phyloP scores from a whole-genome alignment of 371 early-diverging fungal genomes.

The Mucor racemosus region DNA sequence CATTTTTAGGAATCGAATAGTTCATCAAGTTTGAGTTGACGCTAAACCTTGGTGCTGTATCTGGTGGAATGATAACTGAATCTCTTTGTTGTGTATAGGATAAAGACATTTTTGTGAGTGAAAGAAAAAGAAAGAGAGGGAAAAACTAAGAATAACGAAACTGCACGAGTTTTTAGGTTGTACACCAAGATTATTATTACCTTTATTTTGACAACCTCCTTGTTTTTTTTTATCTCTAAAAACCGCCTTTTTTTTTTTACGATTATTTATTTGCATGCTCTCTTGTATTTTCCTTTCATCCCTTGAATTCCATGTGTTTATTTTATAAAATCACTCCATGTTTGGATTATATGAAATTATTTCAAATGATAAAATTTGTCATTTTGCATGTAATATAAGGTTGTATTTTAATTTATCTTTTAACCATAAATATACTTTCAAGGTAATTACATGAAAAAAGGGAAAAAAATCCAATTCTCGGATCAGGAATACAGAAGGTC shows the following conservation, averaged over 20 bases:
- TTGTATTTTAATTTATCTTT: constrained; percentile 2
- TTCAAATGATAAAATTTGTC: not conserved
- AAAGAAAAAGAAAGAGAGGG: constrained; percentile 6
- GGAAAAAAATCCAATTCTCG: not conserved
- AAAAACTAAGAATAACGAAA: constrained; percentile 8
- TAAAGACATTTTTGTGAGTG: constrained; percentile 5
- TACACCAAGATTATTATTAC: constrained; percentile 13
- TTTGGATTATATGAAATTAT: not conserved
- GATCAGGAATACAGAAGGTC: not conserved
- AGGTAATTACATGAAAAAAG: not conserved
- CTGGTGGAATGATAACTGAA: constrained; percentile 12
- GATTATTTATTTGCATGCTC: not conserved
- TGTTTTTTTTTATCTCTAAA: constrained; percentile 4
- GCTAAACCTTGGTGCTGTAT: constrained; percentile 40
- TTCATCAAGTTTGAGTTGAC: constrained; percentile 59
- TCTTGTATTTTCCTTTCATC: not conserved
- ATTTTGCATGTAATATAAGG: not conserved
- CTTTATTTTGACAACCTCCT: constrained; percentile 17
- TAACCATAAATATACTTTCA: not conserved
- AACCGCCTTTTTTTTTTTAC: not conserved
- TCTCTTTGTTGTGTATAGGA: constrained; percentile 13
- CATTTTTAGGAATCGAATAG: constrained; percentile 53
- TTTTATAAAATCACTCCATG: too few relatives aligned
- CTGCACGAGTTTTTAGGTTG: constrained; percentile 28
- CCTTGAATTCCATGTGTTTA: not conserved